Percentiles rank a stretch among this genome's conserved stretches.
These are phyloP conservation scores for Metschnikowia reukaufii DNA, from an alignment of 805 yeast species.

Conservation along the genomic window DNA sequence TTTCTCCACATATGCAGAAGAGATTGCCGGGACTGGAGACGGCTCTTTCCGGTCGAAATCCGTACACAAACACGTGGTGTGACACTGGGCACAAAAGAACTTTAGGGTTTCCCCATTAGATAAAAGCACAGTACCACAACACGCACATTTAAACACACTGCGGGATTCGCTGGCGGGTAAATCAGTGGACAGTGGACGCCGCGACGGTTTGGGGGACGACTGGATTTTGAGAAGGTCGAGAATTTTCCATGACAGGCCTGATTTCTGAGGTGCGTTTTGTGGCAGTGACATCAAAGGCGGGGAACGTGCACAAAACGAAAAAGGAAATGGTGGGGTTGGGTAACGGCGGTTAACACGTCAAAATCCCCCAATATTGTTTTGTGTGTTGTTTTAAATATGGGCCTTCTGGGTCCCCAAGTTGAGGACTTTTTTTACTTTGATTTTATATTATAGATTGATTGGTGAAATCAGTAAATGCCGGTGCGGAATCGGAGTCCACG, in stretches of 20 bases:
- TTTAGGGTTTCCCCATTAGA: constrained; percentile 28
- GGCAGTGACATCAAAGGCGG: constrained; percentile 5
- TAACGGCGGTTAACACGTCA: no score
- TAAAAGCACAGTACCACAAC: constrained; percentile 39
- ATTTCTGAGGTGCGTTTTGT: constrained; percentile 14
- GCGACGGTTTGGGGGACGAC: constrained; percentile 18
- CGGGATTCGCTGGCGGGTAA: constrained; percentile 8
- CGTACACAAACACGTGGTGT: constrained; percentile 42
- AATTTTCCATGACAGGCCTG: constrained; percentile 26
- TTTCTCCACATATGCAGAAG: constrained; percentile 33
- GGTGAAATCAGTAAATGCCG: no score
- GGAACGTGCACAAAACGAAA: not conserved
- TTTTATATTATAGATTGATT: no score
- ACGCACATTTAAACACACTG: constrained; percentile 31
- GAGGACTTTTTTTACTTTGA: no score
- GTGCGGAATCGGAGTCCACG: no score
- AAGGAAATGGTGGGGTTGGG: not conserved
- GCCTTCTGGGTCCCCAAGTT: no score
- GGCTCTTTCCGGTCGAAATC: constrained; percentile 10
- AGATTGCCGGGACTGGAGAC: constrained; percentile 12
- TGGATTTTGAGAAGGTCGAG: constrained; percentile 22
- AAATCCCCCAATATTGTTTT: no score
- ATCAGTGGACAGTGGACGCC: constrained; percentile 12
- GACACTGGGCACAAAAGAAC: constrained; percentile 64
- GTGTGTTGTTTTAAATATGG: no score